These are phyloP conservation scores for Backusella tarrabulga DNA, from an alignment of 192 early-diverging fungal species.

Conservation along the genomic window DNA sequence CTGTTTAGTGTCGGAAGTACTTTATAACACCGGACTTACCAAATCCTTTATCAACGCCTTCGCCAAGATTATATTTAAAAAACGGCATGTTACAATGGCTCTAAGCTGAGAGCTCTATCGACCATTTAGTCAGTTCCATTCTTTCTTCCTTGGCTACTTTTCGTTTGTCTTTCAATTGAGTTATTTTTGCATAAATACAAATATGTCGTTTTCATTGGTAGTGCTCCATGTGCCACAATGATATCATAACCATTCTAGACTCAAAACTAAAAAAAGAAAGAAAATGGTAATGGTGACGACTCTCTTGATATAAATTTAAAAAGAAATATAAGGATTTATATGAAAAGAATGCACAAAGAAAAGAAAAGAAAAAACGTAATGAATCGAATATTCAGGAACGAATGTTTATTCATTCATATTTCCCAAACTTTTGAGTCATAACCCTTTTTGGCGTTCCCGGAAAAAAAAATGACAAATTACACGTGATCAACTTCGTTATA, in stretches of 20 bases:
- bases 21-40: too few species aligned
- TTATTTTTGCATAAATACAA: background rate
- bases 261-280: background rate
- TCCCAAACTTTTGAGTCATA: background rate
- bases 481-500: background rate
- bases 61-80: too few species aligned
- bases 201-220: background rate
- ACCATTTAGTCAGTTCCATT: too few species aligned
- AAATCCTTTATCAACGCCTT: too few species aligned
- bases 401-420: background rate
- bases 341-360: background rate
- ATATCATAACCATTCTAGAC: background rate
- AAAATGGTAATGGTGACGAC: background rate
- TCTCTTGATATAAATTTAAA: background rate
- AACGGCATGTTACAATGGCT: background rate
- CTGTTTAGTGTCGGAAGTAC: background rate
- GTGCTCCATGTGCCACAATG: background rate
- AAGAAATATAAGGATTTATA: background rate
- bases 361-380: background rate
- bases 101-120: background rate
- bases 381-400: background rate
- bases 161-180: background rate
- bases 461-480: constrained; percentile 3
- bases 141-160: background rate
- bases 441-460: background rate